A percentile compares a stretch with the other conserved stretches of the same genome.
Conservation (phyloP, 2,329 filamentous ascomycete species). For the Drechslerella stenobrocha region DNA sequence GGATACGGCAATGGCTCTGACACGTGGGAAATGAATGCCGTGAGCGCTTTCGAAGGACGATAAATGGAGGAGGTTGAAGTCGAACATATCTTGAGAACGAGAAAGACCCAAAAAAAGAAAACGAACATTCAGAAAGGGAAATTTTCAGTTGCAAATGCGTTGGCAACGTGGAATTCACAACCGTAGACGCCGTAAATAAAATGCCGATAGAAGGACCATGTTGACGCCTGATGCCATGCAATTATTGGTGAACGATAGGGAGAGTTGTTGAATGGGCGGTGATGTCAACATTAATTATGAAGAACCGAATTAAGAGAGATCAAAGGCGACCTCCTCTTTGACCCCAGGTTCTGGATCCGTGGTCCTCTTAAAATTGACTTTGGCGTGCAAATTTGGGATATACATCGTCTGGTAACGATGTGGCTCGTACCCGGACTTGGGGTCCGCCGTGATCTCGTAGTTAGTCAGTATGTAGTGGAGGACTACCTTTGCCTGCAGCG, state of each 20-base stretch:
- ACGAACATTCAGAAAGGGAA: no score
- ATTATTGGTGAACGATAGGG: not conserved
- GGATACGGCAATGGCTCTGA: no score
- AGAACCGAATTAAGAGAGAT: constrained; percentile 14
- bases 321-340: constrained; percentile 38
- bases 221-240: constrained; percentile 1
- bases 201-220: not conserved
- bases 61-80: no score
- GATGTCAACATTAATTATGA: not conserved
- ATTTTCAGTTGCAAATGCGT: no score
- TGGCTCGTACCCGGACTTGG: constrained; percentile 21
- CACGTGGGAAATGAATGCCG: no score
- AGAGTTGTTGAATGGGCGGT: no score
- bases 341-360: constrained; percentile 40
- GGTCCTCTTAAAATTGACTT: constrained; percentile 34
- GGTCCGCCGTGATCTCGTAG: constrained; percentile 31
- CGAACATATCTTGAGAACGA: no score
- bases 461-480: constrained; percentile 41
- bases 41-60: no score
- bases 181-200: no score
- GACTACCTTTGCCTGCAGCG: constrained; percentile 38
- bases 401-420: constrained; percentile 45
- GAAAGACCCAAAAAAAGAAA: no score
- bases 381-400: constrained; percentile 34
- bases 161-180: no score